Base-by-base conservation (phyloP, 2,329 filamentous ascomycete genomes). In the Monosporascus cannonballus region DNA sequence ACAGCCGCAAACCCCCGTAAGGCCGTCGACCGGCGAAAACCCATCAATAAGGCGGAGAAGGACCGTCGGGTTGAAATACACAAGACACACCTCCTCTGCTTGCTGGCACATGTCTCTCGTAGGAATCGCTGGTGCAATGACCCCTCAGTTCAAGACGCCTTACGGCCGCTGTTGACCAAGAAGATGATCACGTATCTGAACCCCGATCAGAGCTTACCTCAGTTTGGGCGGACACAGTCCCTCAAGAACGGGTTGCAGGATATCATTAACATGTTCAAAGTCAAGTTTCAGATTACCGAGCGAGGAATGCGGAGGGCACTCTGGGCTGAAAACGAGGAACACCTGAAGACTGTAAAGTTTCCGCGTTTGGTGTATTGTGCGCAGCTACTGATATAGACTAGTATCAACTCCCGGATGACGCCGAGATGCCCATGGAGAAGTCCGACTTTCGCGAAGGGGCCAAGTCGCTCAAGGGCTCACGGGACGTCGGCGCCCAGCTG, bases 121-220 rank as follows among this genome's bases (percentile, higher is more conserved):
- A 84, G 92, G 51, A 99, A 97, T 65, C 75, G 81, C 51, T 96
- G 93, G 90, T 96, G 92, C 71, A 96, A 96, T 63, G 86, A 93
- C 64, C 62, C 73, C 15, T 71, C 78, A 52, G 81, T 89, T 8
- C 90, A 96, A 65, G 78, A 75, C 41, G 71, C 71, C n/a, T 70
- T 96, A 41, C 83, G 80, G 51, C 73, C 78, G 41, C 75, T 92
- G 38, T 68, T 96, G 5, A 77, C 81, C 1, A 79, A 83, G 34
- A 87, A 87, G 61, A 84, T 81, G 30, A 68, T 87, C 27, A 76
- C 75, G 0, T 85, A 85, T 50, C 75, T 97, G 6, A 87, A 86
- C 48, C 90, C 90, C 0, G 77, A 83, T 15, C 71, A 80, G 7
- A 76, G 80, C 18, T 73, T 89, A 48, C 79, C 86, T 1, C 90